These are phyloP conservation scores for Lithospermum erythrorhizon DNA, from an alignment of 257 asterid genomes.

Conservation along the genomic window DNA sequence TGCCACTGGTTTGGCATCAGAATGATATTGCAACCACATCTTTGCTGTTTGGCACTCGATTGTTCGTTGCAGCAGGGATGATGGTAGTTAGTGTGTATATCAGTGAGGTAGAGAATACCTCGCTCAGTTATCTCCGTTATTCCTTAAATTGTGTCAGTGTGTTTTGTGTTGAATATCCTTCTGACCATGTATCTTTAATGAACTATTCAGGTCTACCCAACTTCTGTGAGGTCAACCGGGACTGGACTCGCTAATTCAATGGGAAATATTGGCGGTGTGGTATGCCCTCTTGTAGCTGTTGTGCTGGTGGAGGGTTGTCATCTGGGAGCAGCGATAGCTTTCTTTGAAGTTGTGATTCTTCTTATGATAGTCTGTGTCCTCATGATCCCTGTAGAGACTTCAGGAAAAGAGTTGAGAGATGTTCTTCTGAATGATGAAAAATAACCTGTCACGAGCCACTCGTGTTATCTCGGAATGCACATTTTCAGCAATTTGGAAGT, in stretches of 20 bases:
- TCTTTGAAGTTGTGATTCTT: conserved; percentile 31
- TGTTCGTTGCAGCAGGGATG: conserved; percentile 33
- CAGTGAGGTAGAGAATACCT: too few relatives aligned
- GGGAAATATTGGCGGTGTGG: conserved; percentile 61
- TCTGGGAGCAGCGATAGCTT: conserved; percentile 36
- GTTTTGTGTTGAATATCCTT: too few relatives aligned
- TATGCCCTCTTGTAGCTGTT: conserved; percentile 63
- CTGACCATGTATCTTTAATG: too few relatives aligned
- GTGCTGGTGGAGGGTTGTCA: conserved; percentile 44
- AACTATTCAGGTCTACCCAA: conserved; percentile 77
- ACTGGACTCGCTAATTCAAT: conserved; percentile 44
- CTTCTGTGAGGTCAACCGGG: conserved; percentile 43
- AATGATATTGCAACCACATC: conserved; percentile 37
- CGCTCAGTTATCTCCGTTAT: too few relatives aligned
- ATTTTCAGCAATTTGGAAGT: too few relatives aligned
- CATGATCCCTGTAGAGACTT: conserved; percentile 40
- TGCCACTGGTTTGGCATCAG: conserved; percentile 44
- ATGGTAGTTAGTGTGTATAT: conserved; percentile 4
- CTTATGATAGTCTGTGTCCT: conserved; percentile 30
- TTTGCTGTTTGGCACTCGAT: conserved; percentile 59
- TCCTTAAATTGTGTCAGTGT: too few relatives aligned
- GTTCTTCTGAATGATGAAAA: not conserved
- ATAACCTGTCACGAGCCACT: not conserved
- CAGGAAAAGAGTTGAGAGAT: conserved; percentile 22
- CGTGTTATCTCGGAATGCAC: too few relatives aligned